Percentiles rank a stretch among this genome's conserved stretches.
phyloP scores from a whole-genome alignment of 169 alveolate species.

The Eimeria falciformis region DNA sequence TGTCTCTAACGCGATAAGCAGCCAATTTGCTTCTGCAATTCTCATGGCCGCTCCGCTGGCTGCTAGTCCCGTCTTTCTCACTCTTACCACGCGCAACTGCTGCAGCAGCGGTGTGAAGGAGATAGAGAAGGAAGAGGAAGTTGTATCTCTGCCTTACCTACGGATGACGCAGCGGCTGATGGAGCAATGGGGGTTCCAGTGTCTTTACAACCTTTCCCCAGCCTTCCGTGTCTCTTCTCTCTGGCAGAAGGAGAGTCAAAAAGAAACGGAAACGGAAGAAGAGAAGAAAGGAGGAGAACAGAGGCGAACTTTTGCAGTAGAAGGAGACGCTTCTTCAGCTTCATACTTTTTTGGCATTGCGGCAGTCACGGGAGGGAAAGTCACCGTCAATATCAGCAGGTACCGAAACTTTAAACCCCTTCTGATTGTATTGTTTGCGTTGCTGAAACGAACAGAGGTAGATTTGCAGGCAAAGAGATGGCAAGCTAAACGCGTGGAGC shows the following conservation, averaged over 20 bases:
- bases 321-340: conserved; percentile 82
- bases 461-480: too few species aligned
- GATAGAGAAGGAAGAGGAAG: not conserved
- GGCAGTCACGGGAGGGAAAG: conserved; percentile 52
- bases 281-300: not conserved
- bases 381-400: conserved; percentile 6
- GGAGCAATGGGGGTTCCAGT: conserved; percentile 76
- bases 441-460: too few species aligned
- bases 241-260: not conserved
- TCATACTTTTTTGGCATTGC: conserved; percentile 76
- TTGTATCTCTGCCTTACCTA: conserved; percentile 75
- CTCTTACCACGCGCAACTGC: conserved; percentile 9
- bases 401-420: too few species aligned
- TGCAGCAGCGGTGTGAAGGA: not conserved
- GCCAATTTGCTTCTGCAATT: conserved; percentile 78
- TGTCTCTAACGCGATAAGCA: not conserved
- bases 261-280: not conserved
- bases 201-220: not conserved
- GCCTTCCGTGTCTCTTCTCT: conserved; percentile 18
- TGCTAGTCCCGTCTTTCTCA: not conserved
- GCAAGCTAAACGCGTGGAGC: too few species aligned
- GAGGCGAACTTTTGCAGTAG: conserved; percentile 44
- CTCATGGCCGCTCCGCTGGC: conserved; percentile 78
- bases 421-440: too few species aligned
- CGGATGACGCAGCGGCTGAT: conserved; percentile 78